Evolutionary conservation across 164 flowering plant species (phyloP).

Genomic region (Cinnamomum micranthum): DNA sequence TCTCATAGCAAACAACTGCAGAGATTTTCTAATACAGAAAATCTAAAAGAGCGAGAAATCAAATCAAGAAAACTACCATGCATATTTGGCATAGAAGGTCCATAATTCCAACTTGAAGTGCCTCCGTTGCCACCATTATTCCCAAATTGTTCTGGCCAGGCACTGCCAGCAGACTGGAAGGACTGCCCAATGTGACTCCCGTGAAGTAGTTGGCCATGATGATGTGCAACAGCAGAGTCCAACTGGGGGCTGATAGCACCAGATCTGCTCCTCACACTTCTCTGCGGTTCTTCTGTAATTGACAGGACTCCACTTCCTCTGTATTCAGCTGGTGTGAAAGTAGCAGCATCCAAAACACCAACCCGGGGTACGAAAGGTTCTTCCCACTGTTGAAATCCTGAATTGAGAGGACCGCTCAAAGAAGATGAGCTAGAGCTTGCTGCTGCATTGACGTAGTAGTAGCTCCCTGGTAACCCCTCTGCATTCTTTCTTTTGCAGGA

Average conservation of each 20-base stretch:
- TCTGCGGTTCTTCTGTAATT: slow-evolving; percentile 32
- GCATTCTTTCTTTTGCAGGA: slow-evolving; percentile 67
- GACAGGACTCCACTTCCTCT: slow-evolving; percentile 25
- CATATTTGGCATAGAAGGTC: slow-evolving; percentile 37
- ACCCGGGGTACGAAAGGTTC: slow-evolving; percentile 36
- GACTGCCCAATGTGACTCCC: slow-evolving; percentile 48
- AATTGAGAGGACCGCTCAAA: slow-evolving; percentile 32
- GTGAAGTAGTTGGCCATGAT: slow-evolving; percentile 36
- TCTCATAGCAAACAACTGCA: background rate
- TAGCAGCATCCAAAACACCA: slow-evolving; percentile 27
- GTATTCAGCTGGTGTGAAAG: slow-evolving; percentile 32
- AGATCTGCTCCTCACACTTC: slow-evolving; percentile 47
- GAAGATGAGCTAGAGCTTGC: slow-evolving; percentile 55
- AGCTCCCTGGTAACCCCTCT: slow-evolving; percentile 43
- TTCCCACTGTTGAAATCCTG: slow-evolving; percentile 26
- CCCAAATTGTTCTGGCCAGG: slow-evolving; percentile 46
- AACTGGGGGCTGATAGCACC: slow-evolving; percentile 28
- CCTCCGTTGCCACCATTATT: slow-evolving; percentile 34
- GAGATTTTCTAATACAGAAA: background rate
- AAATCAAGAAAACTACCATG: slow-evolving; percentile 35
- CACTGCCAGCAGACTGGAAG: slow-evolving; percentile 34
- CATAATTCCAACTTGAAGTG: slow-evolving; percentile 42
- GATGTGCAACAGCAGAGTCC: slow-evolving; percentile 35
- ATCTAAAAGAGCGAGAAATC: background rate
- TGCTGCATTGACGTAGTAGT: slow-evolving; percentile 32